Conservation (phyloP, 2,329 filamentous ascomycete species). For the Helotiales sp. region DNA sequence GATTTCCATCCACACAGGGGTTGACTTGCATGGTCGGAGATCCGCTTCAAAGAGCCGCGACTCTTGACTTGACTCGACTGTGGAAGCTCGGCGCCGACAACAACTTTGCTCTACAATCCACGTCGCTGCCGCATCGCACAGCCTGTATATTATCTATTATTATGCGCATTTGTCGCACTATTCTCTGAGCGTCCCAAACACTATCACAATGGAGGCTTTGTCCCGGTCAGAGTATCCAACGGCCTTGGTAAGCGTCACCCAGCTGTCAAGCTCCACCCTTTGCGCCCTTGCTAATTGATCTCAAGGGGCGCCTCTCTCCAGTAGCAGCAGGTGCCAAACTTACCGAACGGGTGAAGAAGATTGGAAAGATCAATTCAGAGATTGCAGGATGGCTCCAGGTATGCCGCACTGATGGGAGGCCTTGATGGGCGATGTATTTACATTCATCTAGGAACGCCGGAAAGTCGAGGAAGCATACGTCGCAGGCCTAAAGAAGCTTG, state of each 20-base stretch:
- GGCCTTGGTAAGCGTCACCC: conserved; percentile 77
- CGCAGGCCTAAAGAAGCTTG: conserved; percentile 78
- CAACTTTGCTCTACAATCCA: conserved; percentile 19
- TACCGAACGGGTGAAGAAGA: conserved; percentile 85
- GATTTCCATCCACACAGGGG: conserved; percentile 23
- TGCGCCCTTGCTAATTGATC: conserved; percentile 34
- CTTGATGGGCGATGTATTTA: conserved; percentile 30
- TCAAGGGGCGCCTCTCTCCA: conserved; percentile 79
- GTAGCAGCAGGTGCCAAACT: conserved; percentile 80
- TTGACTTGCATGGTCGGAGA: conserved; percentile 20
- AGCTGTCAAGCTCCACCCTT: conserved; percentile 26
- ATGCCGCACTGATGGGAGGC: conserved; percentile 36
- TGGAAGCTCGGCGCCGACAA: conserved; percentile 20
- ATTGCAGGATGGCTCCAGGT: conserved; percentile 98
- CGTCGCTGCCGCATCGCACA: conserved; percentile 22
- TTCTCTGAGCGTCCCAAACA: conserved; percentile 33
- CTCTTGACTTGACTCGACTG: neutral
- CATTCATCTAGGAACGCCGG: conserved; percentile 76
- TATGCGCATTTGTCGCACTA: conserved; percentile 38
- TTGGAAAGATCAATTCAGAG: conserved; percentile 83
- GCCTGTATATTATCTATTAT: conserved; percentile 33
- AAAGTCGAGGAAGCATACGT: conserved; percentile 91
- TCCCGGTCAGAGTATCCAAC: conserved; percentile 90
- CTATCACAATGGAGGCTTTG: conserved; percentile 70
- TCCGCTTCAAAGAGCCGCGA: conserved; percentile 26